Evolutionary conservation across 768 basidiomycete species (phyloP), one percentile per base, ranked within the genome.

Genomic region (Termitomyces sp.): DNA sequence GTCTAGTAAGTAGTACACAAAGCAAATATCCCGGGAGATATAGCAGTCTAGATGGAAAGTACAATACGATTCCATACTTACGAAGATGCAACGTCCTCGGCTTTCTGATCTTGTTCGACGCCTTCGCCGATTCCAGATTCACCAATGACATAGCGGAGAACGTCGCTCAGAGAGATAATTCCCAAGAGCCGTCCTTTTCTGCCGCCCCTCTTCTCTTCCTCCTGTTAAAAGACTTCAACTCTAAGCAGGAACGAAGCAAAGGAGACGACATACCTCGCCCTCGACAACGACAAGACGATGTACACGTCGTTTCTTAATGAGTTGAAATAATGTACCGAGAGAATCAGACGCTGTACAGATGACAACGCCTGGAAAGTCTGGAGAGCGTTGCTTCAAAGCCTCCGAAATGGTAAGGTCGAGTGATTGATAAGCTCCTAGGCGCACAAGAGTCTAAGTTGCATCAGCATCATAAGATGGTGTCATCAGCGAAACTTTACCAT

Each of bases 351-450:
- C 92, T 0, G 92, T 93, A 69, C 97, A 98, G 20, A 96, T 90
- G 54, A 98, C 92, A 7, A 98, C 95, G 14, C 97, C 97, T 8
- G 94, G 92, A 69, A 99, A 99, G 72, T 98, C 96, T 8, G 91
- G 82, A 14, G 93, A 89, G 16, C 97, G 89, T 68, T 95, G 91
- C 61, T 86, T 87, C 49, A 99, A 80, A 1, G 97, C 97, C 72
- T 96, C 90, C 37, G 86, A 85, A 63, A 99, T 91, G 20, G 90
- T 98, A 56, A 97, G 77, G 72, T 98, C 96, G 18, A 99, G 83
- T n/a, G 92, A 86, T 69, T 95, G 93, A 71, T 98, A 99, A 26
- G 89, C 92, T 44, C 95, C 95, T 46, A 93, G 81, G 39, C 94
- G 87, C 43, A 99, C 94, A 29, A 99, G 86, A 7, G 94, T 97